Evolutionary conservation across 495 filamentous ascomycete species (phyloP).

Genomic region (Tuber microsphaerosporum): DNA sequence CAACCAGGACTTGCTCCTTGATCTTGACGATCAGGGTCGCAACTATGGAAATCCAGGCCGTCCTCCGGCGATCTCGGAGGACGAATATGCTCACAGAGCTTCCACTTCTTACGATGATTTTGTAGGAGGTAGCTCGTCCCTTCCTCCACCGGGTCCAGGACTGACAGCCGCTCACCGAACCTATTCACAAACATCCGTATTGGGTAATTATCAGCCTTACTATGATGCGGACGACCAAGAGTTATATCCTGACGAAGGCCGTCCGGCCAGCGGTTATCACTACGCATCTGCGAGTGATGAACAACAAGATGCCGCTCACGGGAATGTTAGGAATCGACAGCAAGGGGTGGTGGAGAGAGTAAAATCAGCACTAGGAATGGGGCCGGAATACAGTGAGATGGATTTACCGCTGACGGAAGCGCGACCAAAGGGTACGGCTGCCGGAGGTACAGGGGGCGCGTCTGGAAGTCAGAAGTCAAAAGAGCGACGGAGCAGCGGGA

Average conservation of each 20-base stretch:
- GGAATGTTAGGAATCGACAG: slow-evolving; percentile 66
- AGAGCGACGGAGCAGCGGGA: slow-evolving; percentile 45
- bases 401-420: slow-evolving; percentile 87
- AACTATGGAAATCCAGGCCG: slow-evolving; percentile 41
- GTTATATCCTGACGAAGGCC: slow-evolving; percentile 65
- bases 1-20: slow-evolving; percentile 40
- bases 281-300: slow-evolving; percentile 54
- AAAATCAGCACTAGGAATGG: slow-evolving; percentile 88
- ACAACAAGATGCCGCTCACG: slow-evolving; percentile 46
- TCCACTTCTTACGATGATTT: slow-evolving; percentile 94
- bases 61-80: slow-evolving; percentile 30
- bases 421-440: slow-evolving; percentile 49
- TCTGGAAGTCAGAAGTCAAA: slow-evolving; percentile 6
- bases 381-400: slow-evolving; percentile 92
- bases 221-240: slow-evolving; percentile 63
- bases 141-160: slow-evolving; percentile 24
- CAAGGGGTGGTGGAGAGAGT: slow-evolving; percentile 82
- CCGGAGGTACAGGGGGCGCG: slow-evolving; percentile 34
- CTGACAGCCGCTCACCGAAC: slow-evolving; percentile 44
- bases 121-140: slow-evolving; percentile 52
- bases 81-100: slow-evolving; percentile 52
- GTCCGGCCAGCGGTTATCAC: slow-evolving; percentile 51
- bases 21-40: slow-evolving; percentile 41
- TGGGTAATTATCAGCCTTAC: slow-evolving; percentile 84
- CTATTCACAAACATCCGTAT: slow-evolving; percentile 77